phyloP scores from a whole-genome alignment of 2,329 filamentous ascomycete genomes.

The Clonostachys byssicola region DNA sequence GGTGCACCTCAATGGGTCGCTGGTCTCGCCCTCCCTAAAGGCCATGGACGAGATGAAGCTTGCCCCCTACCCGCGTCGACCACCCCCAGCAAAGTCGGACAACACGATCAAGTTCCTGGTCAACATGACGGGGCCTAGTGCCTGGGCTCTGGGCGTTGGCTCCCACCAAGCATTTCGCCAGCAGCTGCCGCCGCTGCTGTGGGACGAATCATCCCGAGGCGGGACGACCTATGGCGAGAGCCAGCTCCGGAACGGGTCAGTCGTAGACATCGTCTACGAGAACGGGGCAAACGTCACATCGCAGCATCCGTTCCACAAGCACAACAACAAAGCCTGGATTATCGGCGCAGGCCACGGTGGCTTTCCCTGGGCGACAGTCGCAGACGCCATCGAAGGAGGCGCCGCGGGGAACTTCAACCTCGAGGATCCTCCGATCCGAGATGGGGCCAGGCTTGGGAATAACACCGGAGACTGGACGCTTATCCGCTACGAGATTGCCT shows the following conservation, averaged over 20 bases:
- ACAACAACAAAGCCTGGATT: conserved; percentile 55
- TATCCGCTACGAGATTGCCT: conserved; percentile 45
- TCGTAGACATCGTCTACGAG: conserved; percentile 51
- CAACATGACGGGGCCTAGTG: conserved; percentile 35
- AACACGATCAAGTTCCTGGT: conserved; percentile 38
- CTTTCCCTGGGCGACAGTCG: conserved; percentile 49
- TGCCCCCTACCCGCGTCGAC: conserved; percentile 40
- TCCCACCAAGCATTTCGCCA: conserved; percentile 10
- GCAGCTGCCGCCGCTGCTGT: conserved; percentile 27
- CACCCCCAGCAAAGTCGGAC: conserved; percentile 35
- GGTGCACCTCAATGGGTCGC: conserved; percentile 32
- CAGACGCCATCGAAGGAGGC: conserved; percentile 39
- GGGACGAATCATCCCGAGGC: conserved; percentile 26
- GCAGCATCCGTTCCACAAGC: conserved; percentile 59
- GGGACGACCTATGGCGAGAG: conserved; percentile 19
- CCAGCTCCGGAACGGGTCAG: conserved; percentile 28
- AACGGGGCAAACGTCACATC: conserved; percentile 35
- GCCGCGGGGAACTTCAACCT: conserved; percentile 51
- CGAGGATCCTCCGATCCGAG: conserved; percentile 46
- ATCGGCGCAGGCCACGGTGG: conserved; percentile 45
- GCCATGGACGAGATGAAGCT: conserved; percentile 37
- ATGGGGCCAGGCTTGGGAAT: conserved; percentile 17
- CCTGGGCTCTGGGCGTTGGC: conserved; percentile 45
- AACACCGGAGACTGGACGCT: conserved; percentile 32
- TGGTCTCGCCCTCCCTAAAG: conserved; percentile 29